phyloP scores from a whole-genome alignment of 2,329 filamentous ascomycete genomes.

The Pezicula carpinea region DNA sequence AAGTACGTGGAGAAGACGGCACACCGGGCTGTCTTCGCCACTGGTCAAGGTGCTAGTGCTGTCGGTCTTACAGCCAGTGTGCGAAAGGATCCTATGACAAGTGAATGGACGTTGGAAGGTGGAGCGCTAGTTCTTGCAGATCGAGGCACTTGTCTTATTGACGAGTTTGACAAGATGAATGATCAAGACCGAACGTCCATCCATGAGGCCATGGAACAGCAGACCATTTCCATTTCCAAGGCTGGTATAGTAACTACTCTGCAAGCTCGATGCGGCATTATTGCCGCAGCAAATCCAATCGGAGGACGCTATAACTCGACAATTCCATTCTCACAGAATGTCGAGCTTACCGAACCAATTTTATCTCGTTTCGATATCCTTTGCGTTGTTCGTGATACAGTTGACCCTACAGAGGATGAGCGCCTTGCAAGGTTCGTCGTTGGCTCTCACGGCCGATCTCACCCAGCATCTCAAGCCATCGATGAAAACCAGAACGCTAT shows the following conservation, averaged over 20 bases:
- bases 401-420: constrained; percentile 89
- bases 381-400: constrained; percentile 91
- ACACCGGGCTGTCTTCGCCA: constrained; percentile 94
- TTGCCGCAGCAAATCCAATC: constrained; percentile 94
- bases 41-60: constrained; percentile 92
- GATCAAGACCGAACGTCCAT: constrained; percentile 97
- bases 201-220: constrained; percentile 99
- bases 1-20: constrained; percentile 98
- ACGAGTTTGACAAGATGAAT: constrained; percentile 99
- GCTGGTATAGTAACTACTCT: constrained; percentile 97
- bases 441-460: constrained; percentile 86
- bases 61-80: constrained; percentile 97
- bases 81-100: constrained; percentile 88
- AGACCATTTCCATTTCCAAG: constrained; percentile 98
- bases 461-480: constrained; percentile 54
- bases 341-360: constrained; percentile 95
- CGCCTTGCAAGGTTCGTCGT: constrained; percentile 92
- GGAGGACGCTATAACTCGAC: constrained; percentile 96
- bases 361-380: constrained; percentile 97
- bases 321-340: constrained; percentile 92
- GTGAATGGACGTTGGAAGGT: constrained; percentile 96
- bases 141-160: constrained; percentile 90
- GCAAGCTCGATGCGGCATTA: constrained; percentile 91
- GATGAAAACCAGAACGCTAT: constrained; percentile 49
- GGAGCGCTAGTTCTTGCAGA: constrained; percentile 94